A percentile compares a stretch with the other conserved stretches of the same genome.
phyloP scores from a whole-genome alignment of 2,329 filamentous ascomycete genomes.

The Botryotinia narcissicola region DNA sequence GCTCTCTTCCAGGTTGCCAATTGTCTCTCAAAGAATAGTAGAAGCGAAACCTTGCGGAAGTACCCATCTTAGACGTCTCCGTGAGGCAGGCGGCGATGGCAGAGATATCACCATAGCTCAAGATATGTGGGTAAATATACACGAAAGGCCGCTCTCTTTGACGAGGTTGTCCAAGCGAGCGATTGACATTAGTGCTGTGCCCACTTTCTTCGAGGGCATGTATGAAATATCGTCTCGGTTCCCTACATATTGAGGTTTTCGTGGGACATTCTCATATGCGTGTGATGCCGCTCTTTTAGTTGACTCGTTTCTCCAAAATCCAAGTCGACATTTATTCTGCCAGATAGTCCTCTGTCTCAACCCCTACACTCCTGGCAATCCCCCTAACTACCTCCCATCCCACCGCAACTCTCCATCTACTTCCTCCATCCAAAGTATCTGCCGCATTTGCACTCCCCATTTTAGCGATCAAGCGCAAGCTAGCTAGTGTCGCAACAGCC shows the following conservation, averaged over 20 bases:
- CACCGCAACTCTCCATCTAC: constrained; percentile 75
- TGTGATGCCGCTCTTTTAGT: background rate
- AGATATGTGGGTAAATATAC: background rate
- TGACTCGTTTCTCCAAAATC: background rate
- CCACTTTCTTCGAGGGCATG: background rate
- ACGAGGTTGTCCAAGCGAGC: background rate
- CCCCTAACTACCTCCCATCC: constrained; percentile 73
- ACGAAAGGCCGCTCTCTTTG: background rate
- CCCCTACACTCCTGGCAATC: constrained; percentile 68
- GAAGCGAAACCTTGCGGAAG: background rate
- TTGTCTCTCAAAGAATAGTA: too few species aligned
- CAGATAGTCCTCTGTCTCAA: constrained; percentile 78
- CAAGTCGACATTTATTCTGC: constrained; percentile 50
- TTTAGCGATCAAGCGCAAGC: constrained; percentile 65
- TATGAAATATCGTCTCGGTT: background rate
- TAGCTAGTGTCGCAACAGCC: constrained; percentile 70
- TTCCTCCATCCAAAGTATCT: constrained; percentile 67
- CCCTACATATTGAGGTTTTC: background rate
- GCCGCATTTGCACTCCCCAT: constrained; percentile 52
- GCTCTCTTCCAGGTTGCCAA: background rate
- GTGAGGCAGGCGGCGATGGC: background rate
- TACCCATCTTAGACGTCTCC: background rate
- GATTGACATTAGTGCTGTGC: background rate
- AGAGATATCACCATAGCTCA: background rate
- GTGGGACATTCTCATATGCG: background rate